phyloP scores from a whole-genome alignment of 2,329 filamentous ascomycete species.

The Emydomyces testavorans region DNA sequence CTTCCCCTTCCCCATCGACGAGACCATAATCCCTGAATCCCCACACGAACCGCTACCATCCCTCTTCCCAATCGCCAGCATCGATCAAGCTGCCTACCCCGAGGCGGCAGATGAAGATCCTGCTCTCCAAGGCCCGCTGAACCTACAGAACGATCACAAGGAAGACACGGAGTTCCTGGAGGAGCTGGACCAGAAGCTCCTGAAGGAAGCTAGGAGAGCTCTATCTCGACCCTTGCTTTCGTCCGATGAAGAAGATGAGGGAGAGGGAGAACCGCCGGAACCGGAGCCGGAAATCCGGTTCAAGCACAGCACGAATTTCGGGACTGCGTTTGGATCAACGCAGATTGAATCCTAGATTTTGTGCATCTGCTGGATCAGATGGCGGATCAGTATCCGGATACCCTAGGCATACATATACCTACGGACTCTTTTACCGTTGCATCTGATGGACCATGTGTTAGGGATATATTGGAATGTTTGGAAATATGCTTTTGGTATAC shows the following conservation, averaged over 20 bases:
- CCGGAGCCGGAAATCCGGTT: slow-evolving; percentile 36
- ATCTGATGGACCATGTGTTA: no score
- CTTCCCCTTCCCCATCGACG: slow-evolving; percentile 21
- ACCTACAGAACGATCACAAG: slow-evolving; percentile 33
- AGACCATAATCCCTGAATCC: slow-evolving; percentile 20
- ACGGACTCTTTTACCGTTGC: no score
- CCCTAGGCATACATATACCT: neutral
- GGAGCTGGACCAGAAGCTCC: slow-evolving; percentile 35
- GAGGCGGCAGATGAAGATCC: slow-evolving; percentile 32
- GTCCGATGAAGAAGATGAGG: slow-evolving; percentile 20
- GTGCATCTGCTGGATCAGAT: slow-evolving; percentile 7
- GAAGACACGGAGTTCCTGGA: slow-evolving; percentile 33
- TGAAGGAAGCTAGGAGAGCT: slow-evolving; percentile 30
- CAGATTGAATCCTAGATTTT: slow-evolving; percentile 3
- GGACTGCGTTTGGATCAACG: slow-evolving; percentile 35
- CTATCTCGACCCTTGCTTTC: slow-evolving; percentile 19
- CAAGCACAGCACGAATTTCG: slow-evolving; percentile 38
- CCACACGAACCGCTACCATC: slow-evolving; percentile 26
- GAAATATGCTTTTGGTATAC: neutral
- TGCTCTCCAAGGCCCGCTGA: slow-evolving; percentile 34
- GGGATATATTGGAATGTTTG: neutral
- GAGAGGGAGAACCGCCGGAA: slow-evolving; percentile 23
- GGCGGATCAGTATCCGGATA: neutral
- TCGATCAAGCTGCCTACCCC: slow-evolving; percentile 32
- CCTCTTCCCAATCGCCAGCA: slow-evolving; percentile 16